Evolutionary conservation across 768 basidiomycete species (phyloP), one percentile per base, ranked within the genome.

Genomic region (Boletus sp.): DNA sequence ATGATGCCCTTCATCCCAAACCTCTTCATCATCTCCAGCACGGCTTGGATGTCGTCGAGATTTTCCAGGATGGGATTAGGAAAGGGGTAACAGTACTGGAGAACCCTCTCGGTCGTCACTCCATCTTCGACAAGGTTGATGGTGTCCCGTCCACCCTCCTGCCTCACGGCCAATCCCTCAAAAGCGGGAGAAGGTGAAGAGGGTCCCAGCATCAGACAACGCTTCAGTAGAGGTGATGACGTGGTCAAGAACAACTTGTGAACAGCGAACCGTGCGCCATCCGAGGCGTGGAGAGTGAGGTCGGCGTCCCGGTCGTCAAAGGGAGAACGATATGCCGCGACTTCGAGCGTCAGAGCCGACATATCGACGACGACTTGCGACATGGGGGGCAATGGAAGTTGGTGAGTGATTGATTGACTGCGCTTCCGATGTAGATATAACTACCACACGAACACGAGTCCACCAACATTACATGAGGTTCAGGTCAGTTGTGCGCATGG

Each of bases 211-310:
- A 48, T 38, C n/a, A 70, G 57, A 43, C 53, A 64, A 30, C 70
- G 69, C 49, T 70, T 70, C 47, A 80, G 72, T 17, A 80, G 66
- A 2, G 74, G 61, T 13, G 77, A 80, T 5, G 75, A 74, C 53
- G 66, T 74, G 34, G 70, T 69, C 35, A 83, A 58, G 34, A 77
- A 71, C 41, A 75, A 54, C 42, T 71, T 75, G 61, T 77, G 73
- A 34, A 81, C 68, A 33, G 72, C 75, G 59, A 82, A 81, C 9
- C 70, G 58, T 3, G 73, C 70, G 9, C 70, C 72, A 51, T 82
- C 78, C 2, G 68, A 60, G 8, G 77, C 73, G 35, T 72, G 72
- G 34, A 81, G 64, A 42, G 76, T 68, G 51, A 79, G 61, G 56
- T 80, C 77, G 9, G 75, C 75, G 25, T 74, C 70, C 23, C 47